Conservation (phyloP, 1,284 basidiomycete species). For the Laetiporus sulphureus region DNA sequence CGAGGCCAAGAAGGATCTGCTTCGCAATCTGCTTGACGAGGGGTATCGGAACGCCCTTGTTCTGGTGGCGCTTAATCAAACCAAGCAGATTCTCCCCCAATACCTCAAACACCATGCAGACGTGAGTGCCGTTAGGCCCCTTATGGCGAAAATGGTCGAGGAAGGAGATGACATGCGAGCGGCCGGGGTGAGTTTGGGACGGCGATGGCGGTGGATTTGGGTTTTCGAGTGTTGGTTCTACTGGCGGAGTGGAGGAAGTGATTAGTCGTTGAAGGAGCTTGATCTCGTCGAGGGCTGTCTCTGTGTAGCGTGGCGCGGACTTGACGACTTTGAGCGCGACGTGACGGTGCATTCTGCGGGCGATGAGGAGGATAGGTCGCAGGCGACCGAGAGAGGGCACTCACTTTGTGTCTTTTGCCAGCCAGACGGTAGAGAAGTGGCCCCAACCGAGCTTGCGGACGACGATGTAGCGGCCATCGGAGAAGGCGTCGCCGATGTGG, state of each 20-base stretch:
- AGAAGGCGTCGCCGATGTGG: slow-evolving; percentile 91
- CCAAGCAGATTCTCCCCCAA: slow-evolving; percentile 97
- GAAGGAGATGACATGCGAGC: slow-evolving; percentile 89
- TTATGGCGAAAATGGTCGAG: slow-evolving; percentile 97
- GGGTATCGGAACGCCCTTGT: slow-evolving; percentile 90
- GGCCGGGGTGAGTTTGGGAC: slow-evolving; percentile 62
- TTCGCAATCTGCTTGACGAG: slow-evolving; percentile 97
- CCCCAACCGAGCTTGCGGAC: slow-evolving; percentile 98
- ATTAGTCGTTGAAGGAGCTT: slow-evolving; percentile 95
- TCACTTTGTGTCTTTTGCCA: slow-evolving; percentile 82
- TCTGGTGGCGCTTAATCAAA: slow-evolving; percentile 93
- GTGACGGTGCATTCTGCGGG: slow-evolving; percentile 80
- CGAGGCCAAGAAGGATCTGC: slow-evolving; percentile 90
- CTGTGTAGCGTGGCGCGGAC: slow-evolving; percentile 94
- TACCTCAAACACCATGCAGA: slow-evolving; percentile 99
- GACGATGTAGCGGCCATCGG: slow-evolving; percentile 83
- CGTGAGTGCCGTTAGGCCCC: slow-evolving; percentile 94
- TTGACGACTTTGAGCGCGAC: slow-evolving; percentile 99
- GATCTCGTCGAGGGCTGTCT: slow-evolving; percentile 98
- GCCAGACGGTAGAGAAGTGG: slow-evolving; percentile 95
- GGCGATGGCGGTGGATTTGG: slow-evolving; percentile 63
- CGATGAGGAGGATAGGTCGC: slow-evolving; percentile 2
- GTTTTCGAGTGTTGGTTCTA: slow-evolving; percentile 39
- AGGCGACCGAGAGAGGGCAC: no score
- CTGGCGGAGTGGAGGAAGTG: slow-evolving; percentile 73